A percentile compares a stretch with the other conserved stretches of the same genome.
phyloP scores from a whole-genome alignment of 2,329 filamentous ascomycete species.

The Neofusicoccum ribis region DNA sequence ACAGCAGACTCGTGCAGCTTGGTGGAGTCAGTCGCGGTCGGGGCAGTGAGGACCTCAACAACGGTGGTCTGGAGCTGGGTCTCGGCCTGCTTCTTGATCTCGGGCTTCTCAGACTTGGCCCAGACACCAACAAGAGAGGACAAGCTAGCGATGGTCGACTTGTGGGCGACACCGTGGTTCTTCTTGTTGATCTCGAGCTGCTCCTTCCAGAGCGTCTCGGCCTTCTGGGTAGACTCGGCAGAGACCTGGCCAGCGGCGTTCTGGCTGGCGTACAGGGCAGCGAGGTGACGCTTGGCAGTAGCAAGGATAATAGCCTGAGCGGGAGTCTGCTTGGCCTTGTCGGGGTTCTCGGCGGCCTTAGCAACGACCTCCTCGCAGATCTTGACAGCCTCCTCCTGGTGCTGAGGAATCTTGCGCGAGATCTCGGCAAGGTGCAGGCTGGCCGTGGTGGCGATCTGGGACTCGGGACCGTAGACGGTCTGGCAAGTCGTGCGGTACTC shows the following conservation, averaged over 20 bases:
- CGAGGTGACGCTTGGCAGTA: slow-evolving; percentile 24
- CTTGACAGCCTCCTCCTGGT: slow-evolving; percentile 45
- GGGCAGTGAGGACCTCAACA: slow-evolving; percentile 36
- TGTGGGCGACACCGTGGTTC: slow-evolving; percentile 40
- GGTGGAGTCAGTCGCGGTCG: slow-evolving; percentile 45
- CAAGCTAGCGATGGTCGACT: slow-evolving; percentile 39
- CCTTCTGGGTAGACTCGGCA: slow-evolving; percentile 31
- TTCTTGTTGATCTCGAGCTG: slow-evolving; percentile 36
- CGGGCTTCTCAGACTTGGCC: slow-evolving; percentile 41
- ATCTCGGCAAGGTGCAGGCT: slow-evolving; percentile 47
- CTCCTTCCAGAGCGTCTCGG: slow-evolving; percentile 40
- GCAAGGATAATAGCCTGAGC: slow-evolving; percentile 9
- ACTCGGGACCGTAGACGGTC: slow-evolving; percentile 43
- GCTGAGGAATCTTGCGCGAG: slow-evolving; percentile 40
- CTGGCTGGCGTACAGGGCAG: slow-evolving; percentile 34
- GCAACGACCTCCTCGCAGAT: slow-evolving; percentile 44
- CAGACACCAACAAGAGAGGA: slow-evolving; percentile 41
- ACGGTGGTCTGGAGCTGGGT: slow-evolving; percentile 25
- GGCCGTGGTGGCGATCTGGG: slow-evolving; percentile 45
- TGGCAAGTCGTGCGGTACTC: slow-evolving; percentile 45
- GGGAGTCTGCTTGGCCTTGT: slow-evolving; percentile 4
- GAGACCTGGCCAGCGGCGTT: slow-evolving; percentile 25
- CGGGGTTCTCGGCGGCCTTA: slow-evolving; percentile 15
- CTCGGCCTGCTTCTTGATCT: slow-evolving; percentile 38
- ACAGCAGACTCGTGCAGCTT: slow-evolving; percentile 53